Conservation (phyloP, 176 grass and related monocot species). For the Rhipidocladum racemiflorum region DNA sequence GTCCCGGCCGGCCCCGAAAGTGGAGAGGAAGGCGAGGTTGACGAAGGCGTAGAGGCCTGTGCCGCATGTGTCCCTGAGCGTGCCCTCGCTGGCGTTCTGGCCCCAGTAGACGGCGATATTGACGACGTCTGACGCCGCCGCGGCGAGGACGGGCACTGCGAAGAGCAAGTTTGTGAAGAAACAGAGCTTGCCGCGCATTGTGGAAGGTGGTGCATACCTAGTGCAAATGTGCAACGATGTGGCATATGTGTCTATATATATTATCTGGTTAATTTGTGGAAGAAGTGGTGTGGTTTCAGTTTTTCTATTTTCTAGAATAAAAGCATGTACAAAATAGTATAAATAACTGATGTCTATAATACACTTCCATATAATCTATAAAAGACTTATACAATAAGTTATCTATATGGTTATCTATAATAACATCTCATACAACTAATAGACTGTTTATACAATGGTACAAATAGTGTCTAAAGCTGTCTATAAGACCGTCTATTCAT, state of each 20-base stretch:
- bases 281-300: neutral
- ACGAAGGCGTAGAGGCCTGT: slow-evolving; percentile 43
- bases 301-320: no score
- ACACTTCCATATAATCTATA: no score
- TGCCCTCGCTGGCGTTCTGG: slow-evolving; percentile 58
- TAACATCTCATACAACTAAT: no score
- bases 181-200: neutral
- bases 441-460: no score
- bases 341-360: no score
- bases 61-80: slow-evolving; percentile 40
- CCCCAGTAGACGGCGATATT: slow-evolving; percentile 68
- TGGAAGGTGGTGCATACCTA: neutral
- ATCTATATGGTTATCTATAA: no score
- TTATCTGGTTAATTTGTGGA: neutral
- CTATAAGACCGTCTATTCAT: no score
- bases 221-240: neutral
- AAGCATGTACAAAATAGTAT: no score
- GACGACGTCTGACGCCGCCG: neutral
- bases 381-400: no score
- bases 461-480: no score
- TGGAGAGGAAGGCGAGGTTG: slow-evolving; percentile 55
- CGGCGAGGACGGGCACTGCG: neutral
- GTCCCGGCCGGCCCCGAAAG: slow-evolving; percentile 44
- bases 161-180: slow-evolving; percentile 3
- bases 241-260: neutral